A percentile compares a stretch with the other conserved stretches of the same genome.
Evolutionary conservation across 306 rosid species (phyloP).

Genomic region (Rosa rugosa): DNA sequence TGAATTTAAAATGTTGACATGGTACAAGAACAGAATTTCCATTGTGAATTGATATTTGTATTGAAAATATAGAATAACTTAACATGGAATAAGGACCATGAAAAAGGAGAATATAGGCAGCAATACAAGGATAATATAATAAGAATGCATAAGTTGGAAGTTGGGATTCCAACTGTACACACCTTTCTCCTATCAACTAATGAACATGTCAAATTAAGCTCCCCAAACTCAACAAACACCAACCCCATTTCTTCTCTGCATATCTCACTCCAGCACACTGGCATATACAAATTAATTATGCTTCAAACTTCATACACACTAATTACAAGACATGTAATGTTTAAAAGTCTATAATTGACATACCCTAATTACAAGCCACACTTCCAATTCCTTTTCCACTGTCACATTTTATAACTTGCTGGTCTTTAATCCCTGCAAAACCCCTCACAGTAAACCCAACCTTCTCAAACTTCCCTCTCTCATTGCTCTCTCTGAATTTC

Average conservation of each 20-base stretch:
- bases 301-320: not conserved
- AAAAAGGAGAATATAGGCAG: not conserved
- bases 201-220: not conserved
- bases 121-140: conserved; percentile 15
- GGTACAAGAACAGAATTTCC: not conserved
- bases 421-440: conserved; percentile 62
- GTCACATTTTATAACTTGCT: conserved; percentile 18
- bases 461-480: conserved; percentile 82
- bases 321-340: conserved; percentile 5
- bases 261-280: conserved; percentile 11
- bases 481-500: conserved; percentile 81
- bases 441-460: conserved; percentile 86
- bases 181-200: not conserved
- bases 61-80: not conserved
- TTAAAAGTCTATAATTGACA: conserved; percentile 1
- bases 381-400: not conserved
- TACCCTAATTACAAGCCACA: not conserved
- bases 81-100: not conserved
- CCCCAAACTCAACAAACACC: conserved; percentile 4
- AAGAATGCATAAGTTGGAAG: conserved; percentile 10
- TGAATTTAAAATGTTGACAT: not conserved
- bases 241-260: not conserved
- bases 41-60: not conserved
- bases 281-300: conserved; percentile 6
- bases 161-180: conserved; percentile 3